Evolutionary conservation across 176 grass and related monocot genomes (phyloP).

Genomic region (Bolboschoenus planiculmis): DNA sequence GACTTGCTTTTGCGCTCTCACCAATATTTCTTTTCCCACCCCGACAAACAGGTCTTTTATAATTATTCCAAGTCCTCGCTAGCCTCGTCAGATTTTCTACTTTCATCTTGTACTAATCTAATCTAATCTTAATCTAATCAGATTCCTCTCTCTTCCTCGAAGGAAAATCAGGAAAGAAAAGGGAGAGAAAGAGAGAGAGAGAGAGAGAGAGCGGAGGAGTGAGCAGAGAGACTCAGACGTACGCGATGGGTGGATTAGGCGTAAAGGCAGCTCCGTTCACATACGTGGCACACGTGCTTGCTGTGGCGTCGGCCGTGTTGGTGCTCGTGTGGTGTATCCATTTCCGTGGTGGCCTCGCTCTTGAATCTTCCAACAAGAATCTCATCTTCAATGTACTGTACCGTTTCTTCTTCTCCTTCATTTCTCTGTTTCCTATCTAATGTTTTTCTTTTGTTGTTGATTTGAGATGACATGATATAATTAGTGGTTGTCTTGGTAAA

Average conservation of each 20-base stretch:
- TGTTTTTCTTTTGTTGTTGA: neutral
- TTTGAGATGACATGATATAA: neutral
- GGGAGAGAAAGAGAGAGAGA: neutral
- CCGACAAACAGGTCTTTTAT: neutral
- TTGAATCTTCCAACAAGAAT: conserved; percentile 71
- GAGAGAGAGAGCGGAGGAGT: neutral
- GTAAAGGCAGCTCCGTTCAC: conserved; percentile 61
- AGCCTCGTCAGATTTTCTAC: neutral
- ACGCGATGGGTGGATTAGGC: conserved; percentile 23
- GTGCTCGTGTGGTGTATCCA: conserved; percentile 80
- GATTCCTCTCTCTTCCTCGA: neutral
- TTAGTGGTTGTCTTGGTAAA: neutral
- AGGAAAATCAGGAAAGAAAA: neutral
- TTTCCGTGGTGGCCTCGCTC: conserved; percentile 82
- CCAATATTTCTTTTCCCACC: neutral
- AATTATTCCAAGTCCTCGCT: neutral
- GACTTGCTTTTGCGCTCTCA: no score
- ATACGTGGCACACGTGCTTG: conserved; percentile 64
- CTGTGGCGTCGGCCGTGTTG: conserved; percentile 42
- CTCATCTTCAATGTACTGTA: conserved; percentile 81
- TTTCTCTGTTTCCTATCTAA: neutral
- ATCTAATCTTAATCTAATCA: neutral
- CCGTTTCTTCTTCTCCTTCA: neutral
- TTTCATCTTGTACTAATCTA: neutral
- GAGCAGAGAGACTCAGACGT: neutral